Evolutionary conservation across 805 yeast genomes (phyloP), one percentile per base, ranked within the genome.

Genomic region (Candida tammaniensis): DNA sequence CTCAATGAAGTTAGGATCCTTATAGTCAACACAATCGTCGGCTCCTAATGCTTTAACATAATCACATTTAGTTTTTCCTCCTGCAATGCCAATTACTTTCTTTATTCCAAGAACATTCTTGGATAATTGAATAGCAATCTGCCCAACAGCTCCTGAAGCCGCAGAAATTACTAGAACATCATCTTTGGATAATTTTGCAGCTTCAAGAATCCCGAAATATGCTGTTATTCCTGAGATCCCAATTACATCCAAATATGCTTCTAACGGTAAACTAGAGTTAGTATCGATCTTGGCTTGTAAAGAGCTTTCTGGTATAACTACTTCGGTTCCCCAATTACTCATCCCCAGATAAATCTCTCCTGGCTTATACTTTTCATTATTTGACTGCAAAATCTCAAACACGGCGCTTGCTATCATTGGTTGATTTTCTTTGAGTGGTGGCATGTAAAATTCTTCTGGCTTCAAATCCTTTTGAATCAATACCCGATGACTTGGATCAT

Each of bases 31-130:
- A 36, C 70, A 56, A 26, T 64, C 70, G 43, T 74, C 77, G 6
- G 75, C 74, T 42, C 80, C 79, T 31, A 79, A 50, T 1, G 74
- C 54, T 51, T 75, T 73, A 20, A 80, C 79, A 49, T 52, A 73
- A 40, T 68, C 60, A 38, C 72, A 61, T 52, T 81, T 81, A 21
- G 66, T 79, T 5, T 54, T 49, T 7, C 59, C 57, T 25, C 61
- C 60, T 15, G 64, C 50, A 34, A 58, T 55, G 24, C 62, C 61
- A 42, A 58, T 48, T 17, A 58, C 61, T 33, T 48, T 54, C 24
- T 48, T 40, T 16, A 50, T 48, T 22, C 54, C 53, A 36, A 57
- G 38, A 10, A 55, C 43, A 32, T 53, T 43, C 40, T 57, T 57
- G 32, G 61, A 57, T 15, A 57, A 43, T 38, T 58, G 64, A 14